phyloP scores from a whole-genome alignment of 2,329 filamentous ascomycete species.

The Curvularia verruculosa region DNA sequence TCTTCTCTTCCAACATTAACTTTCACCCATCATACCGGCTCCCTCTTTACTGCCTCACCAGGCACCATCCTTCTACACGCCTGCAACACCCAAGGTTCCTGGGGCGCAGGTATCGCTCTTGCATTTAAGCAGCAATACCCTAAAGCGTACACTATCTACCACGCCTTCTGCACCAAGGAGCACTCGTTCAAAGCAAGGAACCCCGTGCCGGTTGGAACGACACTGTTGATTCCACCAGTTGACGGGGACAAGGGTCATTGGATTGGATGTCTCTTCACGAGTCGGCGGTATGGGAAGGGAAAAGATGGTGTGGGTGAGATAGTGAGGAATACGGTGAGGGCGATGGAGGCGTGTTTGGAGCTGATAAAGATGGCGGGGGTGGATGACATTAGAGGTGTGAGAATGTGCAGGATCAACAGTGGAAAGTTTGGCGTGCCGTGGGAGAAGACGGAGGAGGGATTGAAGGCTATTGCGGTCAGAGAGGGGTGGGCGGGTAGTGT shows the following conservation, averaged over 20 bases:
- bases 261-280: conserved; percentile 66
- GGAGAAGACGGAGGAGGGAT: conserved; percentile 54
- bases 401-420: conserved; percentile 63
- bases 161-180: conserved; percentile 52
- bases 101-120: conserved; percentile 65
- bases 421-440: conserved; percentile 64
- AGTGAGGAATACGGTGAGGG: conserved; percentile 55
- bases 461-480: conserved; percentile 42
- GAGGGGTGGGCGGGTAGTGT: conserved; percentile 29
- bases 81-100: conserved; percentile 63
- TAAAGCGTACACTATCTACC: conserved; percentile 56
- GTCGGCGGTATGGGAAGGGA: conserved; percentile 54
- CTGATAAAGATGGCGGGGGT: conserved; percentile 44
- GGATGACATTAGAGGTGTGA: conserved; percentile 37
- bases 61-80: conserved; percentile 62
- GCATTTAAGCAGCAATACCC: conserved; percentile 60
- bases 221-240: conserved; percentile 61
- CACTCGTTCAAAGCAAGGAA: conserved; percentile 26
- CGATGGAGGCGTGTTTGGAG: conserved; percentile 56
- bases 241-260: conserved; percentile 53
- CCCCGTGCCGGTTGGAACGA: conserved; percentile 52
- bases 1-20: background rate
- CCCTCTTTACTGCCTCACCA: conserved; percentile 61
- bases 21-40: conserved; percentile 45
- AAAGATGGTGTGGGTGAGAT: conserved; percentile 55